Base-by-base conservation (phyloP, 2,329 filamentous ascomycete species). In the Sphaerostilbella broomeana region DNA sequence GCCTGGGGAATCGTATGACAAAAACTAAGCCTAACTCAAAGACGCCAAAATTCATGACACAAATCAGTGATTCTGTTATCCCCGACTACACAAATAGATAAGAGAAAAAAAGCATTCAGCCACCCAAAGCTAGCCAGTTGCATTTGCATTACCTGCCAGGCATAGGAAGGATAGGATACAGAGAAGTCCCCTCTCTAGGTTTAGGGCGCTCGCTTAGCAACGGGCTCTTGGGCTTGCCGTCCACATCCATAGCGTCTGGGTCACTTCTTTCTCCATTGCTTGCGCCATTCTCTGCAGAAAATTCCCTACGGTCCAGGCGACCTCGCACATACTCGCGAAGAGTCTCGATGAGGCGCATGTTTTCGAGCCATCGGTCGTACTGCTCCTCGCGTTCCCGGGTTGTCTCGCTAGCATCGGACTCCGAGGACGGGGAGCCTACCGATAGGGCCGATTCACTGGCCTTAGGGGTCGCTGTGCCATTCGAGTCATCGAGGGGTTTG, bases 341-440 rank as follows among this genome's bases (percentile, higher is more conserved):
- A 29, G 65, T 71, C 61, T 82, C 79, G 37, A 82, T 78, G 36
- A 75, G 69, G 24, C 78, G 76, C 56, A 82, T 74, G 53, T 81
- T 79, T 59, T 80, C 75, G 10, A 82, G 61, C 78, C 78, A 82
- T 40, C 69, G 65, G 52, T 82, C 78, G 55, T 81, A 78, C 38
- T 70, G 70, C 56, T 79, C 75, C 53, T 79, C 76, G 18, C 73
- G 72, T 52, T 78, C 73, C 40, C 70, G 70, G 28, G 68, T 67
- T 25, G 65, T 64, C 2, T 69, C 68, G 45, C 68, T 70, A 3
- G 57, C 58, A 45, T 81, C 74, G 5, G 73, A 77, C 35, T 72
- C 68, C 0, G 74, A 73, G 4, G 61, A 63, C 6, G 76, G 75
- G 5, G 77, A 81, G 49, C 68, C 64, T 43, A 73, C 63, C 0